These are phyloP conservation scores for Pleomassaria siparia DNA, from an alignment of 2,329 filamentous ascomycete genomes.

Conservation along the genomic window DNA sequence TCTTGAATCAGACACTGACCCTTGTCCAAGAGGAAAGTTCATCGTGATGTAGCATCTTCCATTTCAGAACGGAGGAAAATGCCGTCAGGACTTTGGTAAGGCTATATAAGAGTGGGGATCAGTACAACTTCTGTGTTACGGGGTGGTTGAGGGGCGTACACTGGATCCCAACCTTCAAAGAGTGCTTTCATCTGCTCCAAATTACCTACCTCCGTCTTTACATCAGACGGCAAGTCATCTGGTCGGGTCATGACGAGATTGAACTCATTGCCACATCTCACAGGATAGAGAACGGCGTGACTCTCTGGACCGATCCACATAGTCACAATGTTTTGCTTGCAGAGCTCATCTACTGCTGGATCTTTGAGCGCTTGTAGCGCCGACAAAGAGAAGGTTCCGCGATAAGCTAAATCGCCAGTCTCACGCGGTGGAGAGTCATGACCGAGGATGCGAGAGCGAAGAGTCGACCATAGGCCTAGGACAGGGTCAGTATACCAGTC, in stretches of 20 bases:
- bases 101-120: too few relatives aligned
- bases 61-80: slow-evolving; percentile 11
- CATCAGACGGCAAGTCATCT: slow-evolving; percentile 57
- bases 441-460: slow-evolving; percentile 34
- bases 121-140: too few relatives aligned
- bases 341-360: slow-evolving; percentile 11
- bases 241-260: slow-evolving; percentile 66
- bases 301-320: slow-evolving; percentile 52
- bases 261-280: slow-evolving; percentile 58
- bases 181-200: slow-evolving; percentile 60
- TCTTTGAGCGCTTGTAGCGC: slow-evolving; percentile 8
- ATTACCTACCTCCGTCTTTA: slow-evolving; percentile 53
- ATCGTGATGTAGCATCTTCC: slow-evolving; percentile 17
- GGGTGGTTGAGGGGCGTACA: slow-evolving; percentile 23
- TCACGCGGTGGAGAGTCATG: slow-evolving; percentile 52
- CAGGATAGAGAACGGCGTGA: slow-evolving; percentile 62
- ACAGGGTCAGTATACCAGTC: not conserved
- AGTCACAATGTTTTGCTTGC: slow-evolving; percentile 7
- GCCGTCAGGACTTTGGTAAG: slow-evolving; percentile 10
- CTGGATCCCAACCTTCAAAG: slow-evolving; percentile 64
- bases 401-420: slow-evolving; percentile 64
- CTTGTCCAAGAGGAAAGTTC: slow-evolving; percentile 16
- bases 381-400: slow-evolving; percentile 34
- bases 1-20: slow-evolving; percentile 1
- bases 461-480: slow-evolving; percentile 13